Conservation (phyloP, 1,139 yeast species). For the Sugiyamaella grinbergsii region DNA sequence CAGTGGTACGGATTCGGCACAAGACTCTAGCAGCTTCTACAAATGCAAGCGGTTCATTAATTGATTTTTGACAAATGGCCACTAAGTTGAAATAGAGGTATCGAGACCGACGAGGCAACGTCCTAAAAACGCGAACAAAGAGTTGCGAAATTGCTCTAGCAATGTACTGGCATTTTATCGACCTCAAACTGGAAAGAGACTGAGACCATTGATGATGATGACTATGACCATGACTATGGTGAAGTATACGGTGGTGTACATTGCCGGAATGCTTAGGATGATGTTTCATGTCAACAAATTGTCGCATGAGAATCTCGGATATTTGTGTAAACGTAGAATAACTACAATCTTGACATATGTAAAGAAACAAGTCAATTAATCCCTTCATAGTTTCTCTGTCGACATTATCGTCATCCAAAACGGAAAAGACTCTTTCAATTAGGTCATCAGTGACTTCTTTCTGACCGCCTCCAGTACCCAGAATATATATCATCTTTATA, state of each 20-base stretch:
- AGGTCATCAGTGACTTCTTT: conserved; percentile 28
- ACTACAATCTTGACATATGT: conserved; percentile 26
- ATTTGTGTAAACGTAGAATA: conserved; percentile 23
- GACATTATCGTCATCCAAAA: conserved; percentile 29
- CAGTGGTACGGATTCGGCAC: conserved; percentile 57
- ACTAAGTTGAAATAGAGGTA: conserved; percentile 36
- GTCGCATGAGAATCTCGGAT: conserved; percentile 26
- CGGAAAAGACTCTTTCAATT: conserved; percentile 27
- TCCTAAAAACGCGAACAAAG: conserved; percentile 39
- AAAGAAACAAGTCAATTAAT: conserved; percentile 38
- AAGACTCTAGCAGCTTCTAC: conserved; percentile 57
- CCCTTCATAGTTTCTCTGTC: conserved; percentile 46
- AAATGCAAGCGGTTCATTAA: conserved; percentile 40
- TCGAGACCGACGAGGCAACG: conserved; percentile 40
- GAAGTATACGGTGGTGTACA: conserved; percentile 1
- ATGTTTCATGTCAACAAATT: conserved; percentile 20
- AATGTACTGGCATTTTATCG: conserved; percentile 31
- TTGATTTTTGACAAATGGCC: conserved; percentile 29
- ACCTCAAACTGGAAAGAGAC: neutral
- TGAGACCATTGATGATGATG: conserved; percentile 7
- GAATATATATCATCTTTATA: conserved; percentile 47
- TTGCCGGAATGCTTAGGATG: neutral
- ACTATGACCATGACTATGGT: neutral
- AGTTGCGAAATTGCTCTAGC: conserved; percentile 45
- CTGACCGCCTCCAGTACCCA: conserved; percentile 32